phyloP scores from a whole-genome alignment of 2,329 filamentous ascomycete species.

The Zymoseptoria tritici region DNA sequence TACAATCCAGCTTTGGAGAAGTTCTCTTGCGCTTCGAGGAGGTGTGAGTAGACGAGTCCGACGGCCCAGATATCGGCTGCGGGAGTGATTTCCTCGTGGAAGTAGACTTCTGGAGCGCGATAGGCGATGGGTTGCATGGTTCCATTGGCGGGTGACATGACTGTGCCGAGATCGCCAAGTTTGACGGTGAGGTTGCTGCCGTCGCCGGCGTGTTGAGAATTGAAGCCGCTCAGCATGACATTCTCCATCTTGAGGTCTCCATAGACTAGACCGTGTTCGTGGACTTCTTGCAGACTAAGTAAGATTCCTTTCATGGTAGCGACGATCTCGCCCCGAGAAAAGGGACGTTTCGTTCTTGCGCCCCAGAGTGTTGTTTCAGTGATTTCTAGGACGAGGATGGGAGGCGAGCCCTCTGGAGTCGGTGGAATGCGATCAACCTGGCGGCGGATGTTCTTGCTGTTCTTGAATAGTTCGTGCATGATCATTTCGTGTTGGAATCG shows the following conservation, averaged over 20 bases:
- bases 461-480: conserved; percentile 27
- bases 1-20: conserved; percentile 23
- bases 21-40: conserved; percentile 22
- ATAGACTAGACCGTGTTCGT: conserved; percentile 23
- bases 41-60: conserved; percentile 23
- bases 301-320: conserved; percentile 18
- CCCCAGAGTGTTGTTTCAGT: conserved; percentile 21
- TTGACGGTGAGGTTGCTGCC: conserved; percentile 17
- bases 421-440: conserved; percentile 24
- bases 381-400: conserved; percentile 24
- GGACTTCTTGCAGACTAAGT: conserved; percentile 19
- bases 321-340: conserved; percentile 20
- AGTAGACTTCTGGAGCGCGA: conserved; percentile 25
- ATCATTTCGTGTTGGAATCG: conserved; percentile 25
- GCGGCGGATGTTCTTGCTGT: conserved; percentile 16
- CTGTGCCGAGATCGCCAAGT: conserved; percentile 24
- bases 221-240: conserved; percentile 24
- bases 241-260: conserved; percentile 27
- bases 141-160: conserved; percentile 21
- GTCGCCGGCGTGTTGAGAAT: conserved; percentile 8
- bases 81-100: conserved; percentile 21
- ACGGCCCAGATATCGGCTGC: conserved; percentile 26
- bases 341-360: conserved; percentile 21
- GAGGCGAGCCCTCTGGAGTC: conserved; percentile 7
- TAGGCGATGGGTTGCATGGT: conserved; percentile 24